Evolutionary conservation across 106 monocot species (phyloP).

Genomic region (Ottelia alismoides): DNA sequence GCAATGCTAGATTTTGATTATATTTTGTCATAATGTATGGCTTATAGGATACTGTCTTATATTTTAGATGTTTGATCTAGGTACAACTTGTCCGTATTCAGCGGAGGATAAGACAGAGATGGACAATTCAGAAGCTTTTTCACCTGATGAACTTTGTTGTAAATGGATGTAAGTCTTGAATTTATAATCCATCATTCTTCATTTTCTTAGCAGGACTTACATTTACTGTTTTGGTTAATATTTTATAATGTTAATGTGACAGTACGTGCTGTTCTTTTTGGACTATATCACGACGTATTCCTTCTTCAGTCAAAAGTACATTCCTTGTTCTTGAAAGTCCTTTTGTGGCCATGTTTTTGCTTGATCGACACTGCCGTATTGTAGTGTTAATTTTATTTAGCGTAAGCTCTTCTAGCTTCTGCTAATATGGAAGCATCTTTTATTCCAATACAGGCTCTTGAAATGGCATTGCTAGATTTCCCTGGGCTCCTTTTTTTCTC

Average conservation of each 20-base stretch:
- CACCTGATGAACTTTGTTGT: conserved; percentile 80
- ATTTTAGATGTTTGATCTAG: conserved; percentile 11
- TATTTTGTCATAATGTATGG: no score
- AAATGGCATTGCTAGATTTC: no score
- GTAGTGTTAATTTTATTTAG: no score
- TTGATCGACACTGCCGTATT: no score
- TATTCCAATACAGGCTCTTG: no score
- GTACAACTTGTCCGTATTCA: conserved; percentile 82
- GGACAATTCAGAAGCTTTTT: conserved; percentile 90
- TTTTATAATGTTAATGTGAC: conserved; percentile 13
- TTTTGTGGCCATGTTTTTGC: no score
- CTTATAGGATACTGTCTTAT: no score
- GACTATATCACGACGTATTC: conserved; percentile 42
- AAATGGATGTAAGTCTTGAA: conserved; percentile 43
- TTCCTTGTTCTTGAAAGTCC: conserved; percentile 1
- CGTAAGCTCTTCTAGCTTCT: no score
- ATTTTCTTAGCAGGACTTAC: no score
- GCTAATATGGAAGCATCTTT: no score
- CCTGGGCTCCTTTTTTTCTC: no score
- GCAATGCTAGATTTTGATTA: no score
- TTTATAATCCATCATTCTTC: neutral
- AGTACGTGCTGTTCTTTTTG: conserved; percentile 69
- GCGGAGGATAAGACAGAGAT: conserved; percentile 67
- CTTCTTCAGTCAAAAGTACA: conserved; percentile 49
- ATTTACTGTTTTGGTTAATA: conserved; percentile 1